Percentiles rank a stretch among this genome's conserved stretches.
phyloP scores from a whole-genome alignment of 2,329 filamentous ascomycete genomes.

The Diaporthe amygdali region DNA sequence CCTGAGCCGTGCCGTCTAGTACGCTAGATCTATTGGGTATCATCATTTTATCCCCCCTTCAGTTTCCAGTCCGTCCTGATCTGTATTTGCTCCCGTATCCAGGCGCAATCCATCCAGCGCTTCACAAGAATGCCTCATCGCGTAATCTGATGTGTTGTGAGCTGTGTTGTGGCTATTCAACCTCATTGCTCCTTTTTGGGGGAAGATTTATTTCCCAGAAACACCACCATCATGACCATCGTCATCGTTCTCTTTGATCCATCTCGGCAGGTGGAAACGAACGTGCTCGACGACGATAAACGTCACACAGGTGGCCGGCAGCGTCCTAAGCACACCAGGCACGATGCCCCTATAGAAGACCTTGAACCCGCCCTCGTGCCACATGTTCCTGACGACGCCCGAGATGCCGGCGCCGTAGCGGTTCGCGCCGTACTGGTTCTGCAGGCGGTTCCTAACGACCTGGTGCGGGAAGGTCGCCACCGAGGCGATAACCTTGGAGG shows the following conservation, averaged over 20 bases:
- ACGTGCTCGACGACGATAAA: slow-evolving; percentile 98
- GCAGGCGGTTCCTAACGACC: slow-evolving; percentile 84
- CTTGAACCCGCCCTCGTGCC: slow-evolving; percentile 75
- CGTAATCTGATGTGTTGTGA: not conserved
- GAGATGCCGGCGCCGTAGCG: slow-evolving; percentile 72
- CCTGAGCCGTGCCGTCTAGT: not conserved
- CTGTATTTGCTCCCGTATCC: not conserved
- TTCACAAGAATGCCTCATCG: not conserved
- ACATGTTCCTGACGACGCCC: slow-evolving; percentile 77
- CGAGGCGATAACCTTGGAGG: slow-evolving; percentile 88
- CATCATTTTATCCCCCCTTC: not conserved
- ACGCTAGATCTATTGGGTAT: slow-evolving; percentile 9
- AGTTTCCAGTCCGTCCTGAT: not conserved
- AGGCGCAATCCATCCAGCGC: not conserved
- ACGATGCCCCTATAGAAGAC: slow-evolving; percentile 94
- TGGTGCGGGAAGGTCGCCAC: slow-evolving; percentile 94
- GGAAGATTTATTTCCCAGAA: not conserved
- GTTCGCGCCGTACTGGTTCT: slow-evolving; percentile 83
- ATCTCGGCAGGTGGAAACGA: slow-evolving; percentile 69
- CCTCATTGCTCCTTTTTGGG: not conserved
- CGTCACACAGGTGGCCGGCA: slow-evolving; percentile 95
- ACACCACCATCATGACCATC: too few species aligned
- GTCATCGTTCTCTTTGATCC: slow-evolving; percentile 29
- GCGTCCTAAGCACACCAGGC: slow-evolving; percentile 86
- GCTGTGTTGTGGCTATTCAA: too few species aligned